A percentile compares a stretch with the other conserved stretches of the same genome.
These are phyloP conservation scores for Jaenimonas drosophilae DNA, from an alignment of 208 protist genomes.

Conservation along the genomic window DNA sequence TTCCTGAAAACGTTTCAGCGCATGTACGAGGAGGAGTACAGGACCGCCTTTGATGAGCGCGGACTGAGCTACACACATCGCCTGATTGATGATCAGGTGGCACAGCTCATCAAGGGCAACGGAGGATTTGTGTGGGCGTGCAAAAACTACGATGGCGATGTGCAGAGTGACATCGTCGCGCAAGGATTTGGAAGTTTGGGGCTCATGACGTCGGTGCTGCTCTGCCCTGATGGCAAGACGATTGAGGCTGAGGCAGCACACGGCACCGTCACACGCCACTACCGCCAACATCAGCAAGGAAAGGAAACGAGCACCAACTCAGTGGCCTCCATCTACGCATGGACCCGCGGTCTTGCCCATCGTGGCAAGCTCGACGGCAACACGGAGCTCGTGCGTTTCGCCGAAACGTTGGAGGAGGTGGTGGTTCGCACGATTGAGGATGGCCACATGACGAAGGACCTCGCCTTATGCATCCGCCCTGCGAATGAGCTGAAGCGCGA, in stretches of 20 bases:
- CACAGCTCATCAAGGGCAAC: constrained; percentile 89
- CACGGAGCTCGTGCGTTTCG: constrained; percentile 82
- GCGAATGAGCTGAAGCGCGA: constrained; percentile 54
- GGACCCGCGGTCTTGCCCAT: constrained; percentile 93
- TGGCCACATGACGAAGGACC: constrained; percentile 97
- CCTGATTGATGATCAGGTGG: constrained; percentile 98
- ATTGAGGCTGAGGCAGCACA: constrained; percentile 97
- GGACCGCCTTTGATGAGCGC: constrained; percentile 70
- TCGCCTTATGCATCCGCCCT: constrained; percentile 93
- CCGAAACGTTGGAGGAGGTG: constrained; percentile 77
- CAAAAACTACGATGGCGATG: constrained; percentile 99
- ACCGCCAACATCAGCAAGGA: constrained; percentile 93
- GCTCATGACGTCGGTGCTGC: constrained; percentile 97
- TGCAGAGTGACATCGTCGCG: constrained; percentile 97
- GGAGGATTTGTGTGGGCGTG: constrained; percentile 97
- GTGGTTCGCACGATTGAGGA: constrained; percentile 89
- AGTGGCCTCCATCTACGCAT: constrained; percentile 97
- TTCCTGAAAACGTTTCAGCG: constrained; percentile 95
- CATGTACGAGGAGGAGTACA: constrained; percentile 90
- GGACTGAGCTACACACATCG: constrained; percentile 93
- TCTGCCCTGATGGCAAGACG: constrained; percentile 95
- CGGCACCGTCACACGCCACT: constrained; percentile 97
- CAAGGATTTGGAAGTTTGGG: constrained; percentile 96
- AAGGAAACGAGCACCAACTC: constrained; percentile 97
- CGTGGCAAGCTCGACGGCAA: constrained; percentile 95